Evolutionary conservation across 140 eudicot genomes (phyloP).

Genomic region (Senecio squalidus): DNA sequence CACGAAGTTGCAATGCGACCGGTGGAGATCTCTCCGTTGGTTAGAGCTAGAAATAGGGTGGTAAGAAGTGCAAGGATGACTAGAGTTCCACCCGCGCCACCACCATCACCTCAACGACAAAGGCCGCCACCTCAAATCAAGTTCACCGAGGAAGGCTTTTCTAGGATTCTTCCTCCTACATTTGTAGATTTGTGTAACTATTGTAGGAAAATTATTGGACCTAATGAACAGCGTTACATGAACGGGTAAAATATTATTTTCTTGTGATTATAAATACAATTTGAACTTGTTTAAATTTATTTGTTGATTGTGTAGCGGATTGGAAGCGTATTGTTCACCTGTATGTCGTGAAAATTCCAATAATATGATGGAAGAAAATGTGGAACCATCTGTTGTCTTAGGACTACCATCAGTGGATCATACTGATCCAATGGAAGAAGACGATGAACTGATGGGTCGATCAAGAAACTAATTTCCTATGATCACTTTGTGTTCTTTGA

Average conservation of each 20-base stretch:
- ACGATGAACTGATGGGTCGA: too few species aligned
- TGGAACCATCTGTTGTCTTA: neutral
- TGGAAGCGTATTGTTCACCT: constrained; percentile 16
- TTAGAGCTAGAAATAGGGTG: too few species aligned
- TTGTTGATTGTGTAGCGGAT: too few species aligned
- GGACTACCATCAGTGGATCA: neutral
- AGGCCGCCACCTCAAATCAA: neutral
- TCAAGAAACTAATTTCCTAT: too few species aligned
- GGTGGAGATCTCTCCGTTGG: too few species aligned
- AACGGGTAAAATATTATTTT: constrained; percentile 7
- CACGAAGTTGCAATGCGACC: too few species aligned
- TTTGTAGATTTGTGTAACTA: constrained; percentile 10
- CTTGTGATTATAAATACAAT: too few species aligned
- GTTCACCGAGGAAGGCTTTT: neutral
- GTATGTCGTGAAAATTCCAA: constrained; percentile 9
- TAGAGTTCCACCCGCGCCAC: neutral
- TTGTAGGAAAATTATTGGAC: neutral
- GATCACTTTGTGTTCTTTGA: too few species aligned
- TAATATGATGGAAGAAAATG: neutral
- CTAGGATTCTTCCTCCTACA: neutral
- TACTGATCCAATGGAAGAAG: neutral
- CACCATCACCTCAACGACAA: neutral
- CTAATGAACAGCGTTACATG: constrained; percentile 1
- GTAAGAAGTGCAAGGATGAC: too few species aligned
- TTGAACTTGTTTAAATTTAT: too few species aligned